Percentiles rank a stretch among this genome's conserved stretches.
Conservation (phyloP, 371 early-diverging fungal species). For the Mucor saturninus region DNA sequence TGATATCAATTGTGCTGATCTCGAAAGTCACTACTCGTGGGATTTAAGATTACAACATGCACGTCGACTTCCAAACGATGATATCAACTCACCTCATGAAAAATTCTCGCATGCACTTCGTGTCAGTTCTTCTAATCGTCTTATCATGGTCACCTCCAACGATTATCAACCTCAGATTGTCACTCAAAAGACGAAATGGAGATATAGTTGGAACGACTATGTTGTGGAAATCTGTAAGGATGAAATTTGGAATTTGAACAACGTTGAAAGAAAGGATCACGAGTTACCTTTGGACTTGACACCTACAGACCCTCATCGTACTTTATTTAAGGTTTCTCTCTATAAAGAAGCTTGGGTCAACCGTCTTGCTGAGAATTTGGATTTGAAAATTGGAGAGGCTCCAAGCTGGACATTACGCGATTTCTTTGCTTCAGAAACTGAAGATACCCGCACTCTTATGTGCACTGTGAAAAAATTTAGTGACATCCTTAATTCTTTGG, state of each 20-base stretch:
- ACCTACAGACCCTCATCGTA: conserved; percentile 27
- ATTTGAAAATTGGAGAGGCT: conserved; percentile 44
- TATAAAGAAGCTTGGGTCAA: conserved; percentile 43
- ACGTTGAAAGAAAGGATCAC: conserved; percentile 20
- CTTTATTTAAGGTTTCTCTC: conserved; percentile 37
- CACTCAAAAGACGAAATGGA: conserved; percentile 49
- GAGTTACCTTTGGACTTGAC: conserved; percentile 41
- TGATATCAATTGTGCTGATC: conserved; percentile 27
- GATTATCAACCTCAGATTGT: conserved; percentile 34
- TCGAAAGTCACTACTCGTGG: conserved; percentile 53
- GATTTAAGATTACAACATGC: conserved; percentile 44
- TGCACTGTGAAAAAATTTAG: conserved; percentile 32
- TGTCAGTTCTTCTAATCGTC: conserved; percentile 22
- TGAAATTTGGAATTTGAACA: conserved; percentile 45
- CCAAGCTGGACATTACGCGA: conserved; percentile 44
- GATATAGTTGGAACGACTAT: conserved; percentile 38
- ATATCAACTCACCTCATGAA: conserved; percentile 45
- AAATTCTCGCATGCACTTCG: conserved; percentile 34
- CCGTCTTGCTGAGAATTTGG: conserved; percentile 44
- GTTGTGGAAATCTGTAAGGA: conserved; percentile 46
- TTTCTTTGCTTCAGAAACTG: conserved; percentile 34
- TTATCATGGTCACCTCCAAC: conserved; percentile 25
- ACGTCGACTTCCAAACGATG: conserved; percentile 32
- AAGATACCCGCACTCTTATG: conserved; percentile 31
- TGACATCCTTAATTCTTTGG: conserved; percentile 26